A percentile compares a stretch with the other conserved stretches of the same genome.
These are phyloP conservation scores for Willaertia magna DNA, from an alignment of 208 protist species.

Conservation along the genomic window DNA sequence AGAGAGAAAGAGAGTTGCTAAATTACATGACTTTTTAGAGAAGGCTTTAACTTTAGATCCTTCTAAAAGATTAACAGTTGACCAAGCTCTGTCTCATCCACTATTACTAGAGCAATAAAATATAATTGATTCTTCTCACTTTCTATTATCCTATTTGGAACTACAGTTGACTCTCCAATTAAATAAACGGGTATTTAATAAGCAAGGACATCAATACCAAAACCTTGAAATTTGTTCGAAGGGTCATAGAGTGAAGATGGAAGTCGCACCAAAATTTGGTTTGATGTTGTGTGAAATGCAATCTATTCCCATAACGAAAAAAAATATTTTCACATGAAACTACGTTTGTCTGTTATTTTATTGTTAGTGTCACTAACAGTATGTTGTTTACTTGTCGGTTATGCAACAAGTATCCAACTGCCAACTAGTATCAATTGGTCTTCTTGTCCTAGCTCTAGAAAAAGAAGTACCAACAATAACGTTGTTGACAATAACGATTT, in stretches of 20 bases:
- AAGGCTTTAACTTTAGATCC: constrained; percentile 35
- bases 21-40: not conserved
- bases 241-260: not conserved
- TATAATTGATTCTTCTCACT: not conserved
- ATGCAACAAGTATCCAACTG: too few species aligned
- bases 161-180: not conserved
- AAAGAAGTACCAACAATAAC: too few species aligned
- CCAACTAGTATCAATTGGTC: too few species aligned
- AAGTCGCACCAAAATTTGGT: not conserved
- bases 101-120: constrained; percentile 19
- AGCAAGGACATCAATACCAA: too few species aligned
- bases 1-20: not conserved
- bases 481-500: too few species aligned
- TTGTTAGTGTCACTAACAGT: too few species aligned
- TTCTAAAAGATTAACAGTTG: constrained; percentile 32
- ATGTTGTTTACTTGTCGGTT: too few species aligned
- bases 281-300: not conserved
- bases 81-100: constrained; percentile 36
- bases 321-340: too few species aligned
- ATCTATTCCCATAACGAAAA: too few species aligned
- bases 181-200: not conserved
- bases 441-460: too few species aligned
- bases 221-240: too few species aligned
- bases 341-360: too few species aligned
- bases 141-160: not conserved